phyloP scores from a whole-genome alignment of 1,284 basidiomycete genomes.

The Singerocomus rubriflavus region DNA sequence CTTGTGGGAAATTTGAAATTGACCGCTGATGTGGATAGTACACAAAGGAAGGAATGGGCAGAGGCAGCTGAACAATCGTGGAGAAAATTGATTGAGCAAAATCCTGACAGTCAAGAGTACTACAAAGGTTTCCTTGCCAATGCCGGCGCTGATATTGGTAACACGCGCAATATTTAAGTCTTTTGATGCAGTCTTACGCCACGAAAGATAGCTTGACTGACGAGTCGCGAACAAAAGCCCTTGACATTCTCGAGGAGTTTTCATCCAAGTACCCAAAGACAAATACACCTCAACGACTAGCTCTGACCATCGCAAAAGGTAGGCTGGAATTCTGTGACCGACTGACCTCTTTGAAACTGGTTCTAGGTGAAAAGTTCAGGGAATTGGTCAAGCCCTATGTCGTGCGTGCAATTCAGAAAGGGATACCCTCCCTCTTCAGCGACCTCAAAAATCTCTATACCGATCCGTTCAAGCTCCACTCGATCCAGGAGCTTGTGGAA shows the following conservation, averaged over 20 bases:
- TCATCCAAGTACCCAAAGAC: constrained; percentile 63
- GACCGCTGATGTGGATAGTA: constrained; percentile 60
- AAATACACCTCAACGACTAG: constrained; percentile 69
- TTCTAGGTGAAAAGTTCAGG: constrained; percentile 61
- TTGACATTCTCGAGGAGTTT: constrained; percentile 60
- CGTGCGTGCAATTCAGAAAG: constrained; percentile 71
- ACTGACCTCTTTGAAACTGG: neutral
- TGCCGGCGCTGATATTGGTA: constrained; percentile 67
- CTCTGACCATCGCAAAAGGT: constrained; percentile 64
- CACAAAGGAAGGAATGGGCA: constrained; percentile 20
- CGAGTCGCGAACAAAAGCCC: constrained; percentile 51
- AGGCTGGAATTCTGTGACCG: constrained; percentile 17
- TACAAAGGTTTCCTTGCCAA: constrained; percentile 73
- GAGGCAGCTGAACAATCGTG: constrained; percentile 52
- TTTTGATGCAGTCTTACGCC: constrained; percentile 7
- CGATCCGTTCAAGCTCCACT: constrained; percentile 59
- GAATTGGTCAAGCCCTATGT: constrained; percentile 71
- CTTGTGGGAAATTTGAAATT: constrained; percentile 64
- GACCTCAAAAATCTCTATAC: constrained; percentile 88
- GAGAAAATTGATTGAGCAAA: constrained; percentile 78
- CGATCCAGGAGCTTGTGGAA: constrained; percentile 74
- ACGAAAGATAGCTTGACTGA: constrained; percentile 42
- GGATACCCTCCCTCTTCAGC: constrained; percentile 91
- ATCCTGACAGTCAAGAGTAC: constrained; percentile 82
- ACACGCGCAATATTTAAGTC: constrained; percentile 19